These are phyloP conservation scores for Serpula lacrymans DNA, from an alignment of 768 basidiomycete genomes.

Conservation along the genomic window DNA sequence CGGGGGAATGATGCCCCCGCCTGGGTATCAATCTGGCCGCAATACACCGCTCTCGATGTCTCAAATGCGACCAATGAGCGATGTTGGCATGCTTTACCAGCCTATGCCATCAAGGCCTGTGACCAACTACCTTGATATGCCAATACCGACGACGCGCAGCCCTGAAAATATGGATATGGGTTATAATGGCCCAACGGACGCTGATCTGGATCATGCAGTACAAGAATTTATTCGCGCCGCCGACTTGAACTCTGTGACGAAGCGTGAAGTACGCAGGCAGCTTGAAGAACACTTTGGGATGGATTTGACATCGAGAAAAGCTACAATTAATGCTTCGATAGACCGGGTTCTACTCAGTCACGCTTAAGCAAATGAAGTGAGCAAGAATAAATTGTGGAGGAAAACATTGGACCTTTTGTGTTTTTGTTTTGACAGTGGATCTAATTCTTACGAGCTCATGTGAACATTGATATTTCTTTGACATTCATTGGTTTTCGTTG, in stretches of 20 bases:
- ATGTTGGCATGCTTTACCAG: slow-evolving; percentile 45
- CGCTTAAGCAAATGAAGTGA: slow-evolving; percentile 10
- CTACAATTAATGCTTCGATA: slow-evolving; percentile 73
- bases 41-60: slow-evolving; percentile 60
- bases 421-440: slow-evolving; percentile 1
- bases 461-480: too few species aligned
- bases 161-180: slow-evolving; percentile 50
- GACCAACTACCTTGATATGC: slow-evolving; percentile 76
- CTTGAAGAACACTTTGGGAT: slow-evolving; percentile 81
- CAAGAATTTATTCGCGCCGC: slow-evolving; percentile 70
- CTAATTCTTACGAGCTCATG: slow-evolving; percentile 3
- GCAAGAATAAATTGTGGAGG: not conserved
- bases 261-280: slow-evolving; percentile 82
- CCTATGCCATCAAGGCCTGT: slow-evolving; percentile 66
- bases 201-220: slow-evolving; percentile 72
- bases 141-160: slow-evolving; percentile 51
- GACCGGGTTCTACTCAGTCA: slow-evolving; percentile 65
- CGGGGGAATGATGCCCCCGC: slow-evolving; percentile 51
- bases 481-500: slow-evolving; percentile 2
- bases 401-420: not conserved
- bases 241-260: slow-evolving; percentile 88
- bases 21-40: slow-evolving; percentile 74
- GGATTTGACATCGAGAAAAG: slow-evolving; percentile 70
- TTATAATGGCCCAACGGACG: slow-evolving; percentile 53
- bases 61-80: slow-evolving; percentile 29